phyloP scores from a whole-genome alignment of 148 eudicot genomes.

The Nepenthes gracilis region DNA sequence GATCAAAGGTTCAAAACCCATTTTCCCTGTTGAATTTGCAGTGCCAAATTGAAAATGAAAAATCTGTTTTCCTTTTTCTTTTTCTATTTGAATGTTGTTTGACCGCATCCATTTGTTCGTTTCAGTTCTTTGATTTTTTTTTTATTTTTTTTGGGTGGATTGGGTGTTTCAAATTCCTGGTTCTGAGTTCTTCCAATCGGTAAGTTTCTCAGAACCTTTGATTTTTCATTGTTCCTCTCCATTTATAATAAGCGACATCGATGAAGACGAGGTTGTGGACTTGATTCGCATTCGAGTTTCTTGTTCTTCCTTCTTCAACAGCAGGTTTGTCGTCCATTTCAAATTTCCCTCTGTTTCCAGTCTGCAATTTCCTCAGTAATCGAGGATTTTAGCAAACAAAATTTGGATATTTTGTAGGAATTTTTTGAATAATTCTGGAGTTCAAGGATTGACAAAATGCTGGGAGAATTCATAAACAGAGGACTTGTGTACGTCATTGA shows the following conservation, averaged over 20 bases:
- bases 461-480: slow-evolving; percentile 62
- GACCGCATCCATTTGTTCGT: not conserved
- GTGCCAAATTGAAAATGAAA: not conserved
- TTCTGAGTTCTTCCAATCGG: slow-evolving; percentile 18
- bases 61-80: not conserved
- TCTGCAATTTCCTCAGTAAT: not conserved
- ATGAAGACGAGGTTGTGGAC: not conserved
- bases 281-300: not conserved
- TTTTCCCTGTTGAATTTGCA: slow-evolving; percentile 1
- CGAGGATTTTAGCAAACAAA: not conserved
- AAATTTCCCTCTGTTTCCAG: not conserved
- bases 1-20: slow-evolving; percentile 4
- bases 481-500: slow-evolving; percentile 49
- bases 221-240: slow-evolving; percentile 1
- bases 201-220: slow-evolving; percentile 18
- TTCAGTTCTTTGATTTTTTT: not conserved
- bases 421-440: not conserved
- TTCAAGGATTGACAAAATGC: slow-evolving; percentile 29
- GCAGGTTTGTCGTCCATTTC: not conserved
- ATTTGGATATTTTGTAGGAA: not conserved
- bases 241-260: not conserved
- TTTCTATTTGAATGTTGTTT: not conserved
- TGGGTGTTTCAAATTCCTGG: not conserved
- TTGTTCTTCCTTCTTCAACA: not conserved
- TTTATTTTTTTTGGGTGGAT: not conserved